Base-by-base conservation (phyloP, 2,329 filamentous ascomycete species). In the Sporothrix humicola region DNA sequence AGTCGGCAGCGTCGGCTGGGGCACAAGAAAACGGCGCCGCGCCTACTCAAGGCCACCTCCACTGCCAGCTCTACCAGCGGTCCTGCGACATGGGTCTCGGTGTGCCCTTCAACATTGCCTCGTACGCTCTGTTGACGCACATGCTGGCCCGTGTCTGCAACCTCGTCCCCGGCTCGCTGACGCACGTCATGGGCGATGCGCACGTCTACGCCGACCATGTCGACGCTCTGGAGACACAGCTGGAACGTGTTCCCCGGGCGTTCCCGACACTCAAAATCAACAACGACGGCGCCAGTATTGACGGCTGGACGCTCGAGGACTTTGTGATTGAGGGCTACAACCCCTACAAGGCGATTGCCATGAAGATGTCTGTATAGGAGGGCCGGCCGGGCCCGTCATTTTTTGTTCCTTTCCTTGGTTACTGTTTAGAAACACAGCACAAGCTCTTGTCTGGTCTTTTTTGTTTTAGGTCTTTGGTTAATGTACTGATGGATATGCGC, bases 121-220 rank as follows among this genome's bases (percentile, higher is more conserved):
- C 90, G 76, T 99, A 99, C 83, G 94, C 96, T 48, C 85, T 99
- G 73, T 85, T 99, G 56, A 98, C 95, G 58, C 95, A 98, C 82
- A 98, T 99, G 92, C 84, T 99, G 65, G 95, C 96, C 0, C 91
- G 95, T 80, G 94, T 92, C 12, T 94, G 92, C 79, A 91, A 95
- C 77, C 83, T 99, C 72, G 88, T 93, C 0, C 94, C 96, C 0
- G 96, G 95, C 0, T 95, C 89, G 70, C 87, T 99, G 75, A 96
- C 94, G 54, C 96, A 98, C 82, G 94, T 94, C 68, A 97, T 99
- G 94, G 96, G 96, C 15, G 96, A 99, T 82, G 94, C 95, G n/a
- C 96, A 99, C 82, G 91, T 99, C 1, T 99, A 99, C 82, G 83
- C 92, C 8, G 95, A 99, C 81, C 96, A 99, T 81, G 88, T 97